phyloP scores from a whole-genome alignment of 2,329 filamentous ascomycete species.

The Aspergillus sp. region DNA sequence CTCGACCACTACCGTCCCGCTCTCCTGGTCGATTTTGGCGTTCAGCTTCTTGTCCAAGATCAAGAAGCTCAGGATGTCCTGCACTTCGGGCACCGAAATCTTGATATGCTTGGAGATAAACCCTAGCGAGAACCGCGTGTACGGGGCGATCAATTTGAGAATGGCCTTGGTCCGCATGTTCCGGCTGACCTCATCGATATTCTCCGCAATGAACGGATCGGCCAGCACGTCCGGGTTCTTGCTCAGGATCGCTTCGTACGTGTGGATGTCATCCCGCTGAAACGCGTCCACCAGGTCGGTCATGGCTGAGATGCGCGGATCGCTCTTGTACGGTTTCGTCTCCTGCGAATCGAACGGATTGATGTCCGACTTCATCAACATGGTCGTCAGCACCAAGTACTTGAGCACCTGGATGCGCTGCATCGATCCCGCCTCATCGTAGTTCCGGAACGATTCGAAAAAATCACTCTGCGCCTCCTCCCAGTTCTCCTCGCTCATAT shows the following conservation, averaged over 20 bases:
- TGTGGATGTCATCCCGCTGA: conserved; percentile 86
- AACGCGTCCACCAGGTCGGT: conserved; percentile 94
- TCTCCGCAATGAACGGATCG: conserved; percentile 95
- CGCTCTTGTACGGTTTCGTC: conserved; percentile 95
- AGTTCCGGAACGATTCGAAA: conserved; percentile 97
- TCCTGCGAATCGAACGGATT: conserved; percentile 98
- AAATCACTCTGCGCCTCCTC: conserved; percentile 95
- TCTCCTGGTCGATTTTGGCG: conserved; percentile 82
- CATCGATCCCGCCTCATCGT: conserved; percentile 92
- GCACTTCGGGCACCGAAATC: conserved; percentile 76
- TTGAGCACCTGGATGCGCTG: conserved; percentile 96
- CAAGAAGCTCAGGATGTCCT: conserved; percentile 90
- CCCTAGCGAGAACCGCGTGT: conserved; percentile 78
- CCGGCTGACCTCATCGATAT: conserved; percentile 96
- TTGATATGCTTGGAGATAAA: conserved; percentile 85
- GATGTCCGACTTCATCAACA: conserved; percentile 98
- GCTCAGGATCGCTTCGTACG: conserved; percentile 79
- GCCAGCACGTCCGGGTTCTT: conserved; percentile 81
- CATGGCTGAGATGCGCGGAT: conserved; percentile 93
- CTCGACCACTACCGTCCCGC: conserved; percentile 73
- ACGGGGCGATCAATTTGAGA: conserved; percentile 85
- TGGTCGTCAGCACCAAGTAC: conserved; percentile 90
- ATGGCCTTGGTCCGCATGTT: conserved; percentile 97
- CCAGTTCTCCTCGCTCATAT: conserved; percentile 99
- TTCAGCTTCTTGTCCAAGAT: conserved; percentile 84